phyloP scores from a whole-genome alignment of 768 basidiomycete species.

The Epithele typhae region DNA sequence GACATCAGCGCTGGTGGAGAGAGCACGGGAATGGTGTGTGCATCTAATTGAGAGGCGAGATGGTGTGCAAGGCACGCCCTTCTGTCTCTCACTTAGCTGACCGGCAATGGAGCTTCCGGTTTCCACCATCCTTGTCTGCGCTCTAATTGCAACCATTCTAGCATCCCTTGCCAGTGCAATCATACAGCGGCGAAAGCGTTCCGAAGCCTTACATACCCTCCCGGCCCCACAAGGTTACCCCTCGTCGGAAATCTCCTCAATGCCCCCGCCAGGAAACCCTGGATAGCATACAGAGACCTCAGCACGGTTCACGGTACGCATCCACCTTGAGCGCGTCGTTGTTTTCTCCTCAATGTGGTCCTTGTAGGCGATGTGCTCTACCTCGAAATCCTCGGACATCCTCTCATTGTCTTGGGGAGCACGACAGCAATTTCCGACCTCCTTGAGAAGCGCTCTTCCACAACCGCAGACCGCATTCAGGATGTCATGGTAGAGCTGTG shows the following conservation, averaged over 20 bases:
- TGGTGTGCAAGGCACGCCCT: too few relatives aligned
- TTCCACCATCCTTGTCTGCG: too few relatives aligned
- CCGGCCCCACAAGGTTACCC: background rate
- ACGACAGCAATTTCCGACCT: conserved; percentile 6
- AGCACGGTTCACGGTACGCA: background rate
- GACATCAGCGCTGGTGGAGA: too few relatives aligned
- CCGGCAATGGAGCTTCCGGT: too few relatives aligned
- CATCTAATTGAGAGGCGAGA: too few relatives aligned
- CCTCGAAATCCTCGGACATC: conserved; percentile 7
- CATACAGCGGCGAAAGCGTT: too few relatives aligned
- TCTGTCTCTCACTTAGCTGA: too few relatives aligned
- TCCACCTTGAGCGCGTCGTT: background rate
- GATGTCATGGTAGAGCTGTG: conserved; percentile 17
- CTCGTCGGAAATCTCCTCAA: background rate
- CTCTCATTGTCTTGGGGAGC: conserved; percentile 10
- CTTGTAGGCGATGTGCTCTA: conserved; percentile 14
- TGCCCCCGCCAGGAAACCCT: background rate
- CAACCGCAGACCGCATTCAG: conserved; percentile 15
- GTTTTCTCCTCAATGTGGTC: background rate
- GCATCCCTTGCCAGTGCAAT: too few relatives aligned
- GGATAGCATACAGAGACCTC: background rate
- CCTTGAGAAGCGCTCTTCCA: conserved; percentile 16
- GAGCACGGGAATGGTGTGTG: too few relatives aligned
- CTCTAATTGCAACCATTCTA: too few relatives aligned
- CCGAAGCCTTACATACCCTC: background rate